A percentile compares a stretch with the other conserved stretches of the same genome.
phyloP scores from a whole-genome alignment of 305 asterid species.

The Fraxinus floribunda region DNA sequence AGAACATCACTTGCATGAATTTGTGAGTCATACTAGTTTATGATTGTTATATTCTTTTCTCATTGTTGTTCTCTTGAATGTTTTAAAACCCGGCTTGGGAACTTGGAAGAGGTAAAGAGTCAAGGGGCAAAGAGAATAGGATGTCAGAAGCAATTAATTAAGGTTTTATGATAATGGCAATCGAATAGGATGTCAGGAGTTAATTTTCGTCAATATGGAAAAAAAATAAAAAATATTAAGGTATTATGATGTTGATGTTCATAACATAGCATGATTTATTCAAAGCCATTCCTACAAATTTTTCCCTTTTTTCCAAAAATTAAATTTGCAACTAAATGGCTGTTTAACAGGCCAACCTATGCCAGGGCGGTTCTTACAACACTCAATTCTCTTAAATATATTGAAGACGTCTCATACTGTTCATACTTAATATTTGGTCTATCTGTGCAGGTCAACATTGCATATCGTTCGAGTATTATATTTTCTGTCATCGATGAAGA shows the following conservation, averaged over 20 bases:
- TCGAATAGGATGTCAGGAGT: neutral
- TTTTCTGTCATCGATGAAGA: conserved; percentile 70
- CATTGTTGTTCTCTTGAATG: neutral
- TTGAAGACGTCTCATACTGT: neutral
- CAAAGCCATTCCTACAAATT: neutral
- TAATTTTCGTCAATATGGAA: neutral
- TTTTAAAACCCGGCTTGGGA: neutral
- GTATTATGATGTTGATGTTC: neutral
- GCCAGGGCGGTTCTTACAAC: neutral
- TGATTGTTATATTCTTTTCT: neutral
- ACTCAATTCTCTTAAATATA: neutral
- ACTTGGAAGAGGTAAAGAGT: neutral
- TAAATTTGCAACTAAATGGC: neutral
- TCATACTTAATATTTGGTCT: conserved; percentile 2
- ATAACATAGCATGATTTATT: neutral
- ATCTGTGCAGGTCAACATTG: conserved; percentile 61
- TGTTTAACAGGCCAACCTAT: neutral
- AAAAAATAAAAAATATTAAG: neutral
- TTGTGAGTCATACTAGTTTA: neutral
- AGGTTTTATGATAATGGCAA: neutral
- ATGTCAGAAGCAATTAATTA: neutral
- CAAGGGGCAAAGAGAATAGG: neutral
- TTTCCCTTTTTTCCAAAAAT: neutral
- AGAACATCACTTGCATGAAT: neutral
- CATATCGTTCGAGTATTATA: conserved; percentile 62